Evolutionary conservation across 768 basidiomycete species (phyloP), one percentile per base, ranked within the genome.

Genomic region (Rhodocollybia butyracea): DNA sequence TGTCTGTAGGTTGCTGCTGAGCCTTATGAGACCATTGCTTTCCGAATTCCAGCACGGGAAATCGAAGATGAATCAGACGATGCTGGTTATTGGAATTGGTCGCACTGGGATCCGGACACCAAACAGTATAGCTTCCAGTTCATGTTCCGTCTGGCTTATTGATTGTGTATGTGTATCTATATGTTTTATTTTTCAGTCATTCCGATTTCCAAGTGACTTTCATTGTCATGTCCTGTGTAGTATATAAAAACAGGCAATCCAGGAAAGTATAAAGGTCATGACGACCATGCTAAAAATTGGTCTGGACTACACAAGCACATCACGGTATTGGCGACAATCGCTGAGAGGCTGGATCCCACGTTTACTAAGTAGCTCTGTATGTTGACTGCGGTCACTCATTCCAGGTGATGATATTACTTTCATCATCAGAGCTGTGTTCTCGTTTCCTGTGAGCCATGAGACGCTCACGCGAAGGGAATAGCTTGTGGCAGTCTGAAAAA

Each of bases 101-200:
- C 95, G 38, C 91, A 98, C 66, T 98, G 96, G 97, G 97, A 98
- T 68, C 85, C 91, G n/a, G 96, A 99, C 68, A 96, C 94, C 50
- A 98, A 98, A 73, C 94, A 97, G 72, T 96, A 94, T 70, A 92
- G 88, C 68, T 95, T 96, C 78, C 95, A 97, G 72, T 96, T 98
- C 77, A 90, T 98, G 86, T 98, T 94, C 76, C 83, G 87, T 63
- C 73, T 86, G 59, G 64, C 71, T 54, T 80, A 79, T 39, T 62
- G 53, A 62, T 40, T 57, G 7, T 11, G 17, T 45, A n/a, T n/a
- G n/a, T n/a, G n/a, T n/a, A n/a, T n/a, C n/a, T n/a, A n/a, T n/a
- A n/a, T n/a, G n/a, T n/a, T n/a, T n/a, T n/a, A n/a, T n/a, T n/a
- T n/a, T n/a, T n/a, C n/a, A n/a, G n/a, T n/a, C n/a, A n/a, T n/a